These are phyloP conservation scores for Eutypa lata DNA, from an alignment of 2,329 filamentous ascomycete genomes.

Conservation along the genomic window DNA sequence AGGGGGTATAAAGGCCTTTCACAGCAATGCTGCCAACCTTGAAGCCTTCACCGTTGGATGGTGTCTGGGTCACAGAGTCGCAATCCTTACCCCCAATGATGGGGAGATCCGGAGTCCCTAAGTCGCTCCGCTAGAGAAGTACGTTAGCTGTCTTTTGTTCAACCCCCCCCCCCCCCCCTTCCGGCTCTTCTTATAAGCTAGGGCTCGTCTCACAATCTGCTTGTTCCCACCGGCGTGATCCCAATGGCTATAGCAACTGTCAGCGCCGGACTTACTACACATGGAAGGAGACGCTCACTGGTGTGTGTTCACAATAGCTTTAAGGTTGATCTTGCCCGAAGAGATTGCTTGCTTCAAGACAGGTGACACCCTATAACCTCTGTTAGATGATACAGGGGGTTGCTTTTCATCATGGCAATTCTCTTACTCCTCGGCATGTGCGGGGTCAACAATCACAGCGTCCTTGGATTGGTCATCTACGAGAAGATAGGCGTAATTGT, in stretches of 20 bases:
- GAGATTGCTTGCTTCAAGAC: slow-evolving; percentile 71
- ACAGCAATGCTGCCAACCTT: slow-evolving; percentile 80
- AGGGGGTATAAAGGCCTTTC: slow-evolving; percentile 89
- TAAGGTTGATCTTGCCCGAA: slow-evolving; percentile 73
- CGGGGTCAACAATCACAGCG: slow-evolving; percentile 76
- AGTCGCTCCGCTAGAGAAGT: slow-evolving; percentile 32
- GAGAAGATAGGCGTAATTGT: slow-evolving; percentile 85
- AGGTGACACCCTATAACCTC: slow-evolving; percentile 49
- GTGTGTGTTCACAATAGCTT: slow-evolving; percentile 91
- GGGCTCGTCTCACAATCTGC: slow-evolving; percentile 60
- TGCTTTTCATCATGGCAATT: not conserved
- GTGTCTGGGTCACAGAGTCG: slow-evolving; percentile 73
- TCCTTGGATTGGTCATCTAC: slow-evolving; percentile 76
- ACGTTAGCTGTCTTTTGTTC: not conserved
- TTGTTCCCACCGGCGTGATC: slow-evolving; percentile 93
- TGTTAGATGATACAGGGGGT: slow-evolving; percentile 1
- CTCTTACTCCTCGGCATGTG: slow-evolving; percentile 72
- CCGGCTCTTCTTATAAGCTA: too few relatives aligned
- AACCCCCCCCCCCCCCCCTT: too few relatives aligned
- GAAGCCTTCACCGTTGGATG: slow-evolving; percentile 72
- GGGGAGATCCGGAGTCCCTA: slow-evolving; percentile 60
- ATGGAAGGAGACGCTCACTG: slow-evolving; percentile 62
- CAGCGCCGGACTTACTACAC: not conserved
- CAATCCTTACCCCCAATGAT: slow-evolving; percentile 90
- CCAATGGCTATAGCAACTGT: slow-evolving; percentile 64